Evolutionary conservation across 2,329 filamentous ascomycete species (phyloP), one percentile per base, ranked within the genome.

Genomic region (Neoarthrinium moseri): DNA sequence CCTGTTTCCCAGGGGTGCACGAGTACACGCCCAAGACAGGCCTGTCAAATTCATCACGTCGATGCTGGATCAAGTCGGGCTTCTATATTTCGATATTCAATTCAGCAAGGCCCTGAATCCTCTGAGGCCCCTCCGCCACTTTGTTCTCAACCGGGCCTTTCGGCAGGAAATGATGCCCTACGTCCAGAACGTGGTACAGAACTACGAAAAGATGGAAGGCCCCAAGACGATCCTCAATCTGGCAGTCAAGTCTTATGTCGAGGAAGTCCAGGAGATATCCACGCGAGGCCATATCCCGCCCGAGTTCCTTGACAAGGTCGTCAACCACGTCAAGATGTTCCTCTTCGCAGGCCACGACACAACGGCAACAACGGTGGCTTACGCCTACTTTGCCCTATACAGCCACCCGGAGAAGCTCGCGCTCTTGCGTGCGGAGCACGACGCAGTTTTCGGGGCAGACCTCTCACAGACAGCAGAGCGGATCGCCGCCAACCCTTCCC

Each of bases 311-410:
- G 50, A 54, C 7, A 49, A 52, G 11, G 49, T 58, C 6, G 43
- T 59, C 18, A 49, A 52, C 37, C 37, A 40, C 11, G 27, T 40
- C 37, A 40, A 40, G 37, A 29, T 29, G 21, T 41, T 66, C 36
- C 53, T 65, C 17, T 61, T 65, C 24, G 62, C 58, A 3, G 63
- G 64, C 5, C 61, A 63, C 32, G 62, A 66, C 45, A 65, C 63
- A 7, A 64, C 62, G 0, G 58, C 58, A 11, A 58, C 47, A 11
- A 58, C 58, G 5, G 48, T 65, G 2, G 56, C 53, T 5, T 61
- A 55, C 24, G 44, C 42, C 26, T 60, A 59, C 36, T 52, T 58
- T 43, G 36, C 56, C 4, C 50, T 62, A 1, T 33, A 50, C 33
- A 50, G 51, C 15, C 49, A 63, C 43, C 60, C 62, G 0, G 46